Conservation (phyloP, 495 filamentous ascomycete species). For the Penicillium cinerascens region DNA sequence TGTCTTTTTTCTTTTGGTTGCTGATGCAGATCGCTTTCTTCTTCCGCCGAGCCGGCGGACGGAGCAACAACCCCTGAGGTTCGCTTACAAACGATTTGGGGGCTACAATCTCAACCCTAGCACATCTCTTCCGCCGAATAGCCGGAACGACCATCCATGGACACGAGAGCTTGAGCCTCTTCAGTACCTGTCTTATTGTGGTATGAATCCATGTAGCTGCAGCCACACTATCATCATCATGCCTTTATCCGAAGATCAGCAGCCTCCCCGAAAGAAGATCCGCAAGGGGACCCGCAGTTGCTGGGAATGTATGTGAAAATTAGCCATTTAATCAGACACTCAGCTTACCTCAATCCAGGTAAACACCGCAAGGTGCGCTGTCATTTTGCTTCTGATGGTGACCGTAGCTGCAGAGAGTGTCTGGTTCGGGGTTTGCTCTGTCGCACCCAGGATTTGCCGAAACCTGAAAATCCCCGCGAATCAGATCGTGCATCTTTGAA, state of each 20-base stretch:
- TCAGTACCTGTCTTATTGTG: too few relatives aligned
- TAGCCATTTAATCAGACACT: too few relatives aligned
- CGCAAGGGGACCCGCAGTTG: slow-evolving; percentile 56
- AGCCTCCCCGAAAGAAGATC: slow-evolving; percentile 39
- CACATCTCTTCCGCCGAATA: too few relatives aligned
- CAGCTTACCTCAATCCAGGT: too few relatives aligned
- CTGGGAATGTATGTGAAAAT: slow-evolving; percentile 54
- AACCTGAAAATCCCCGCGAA: slow-evolving; percentile 31
- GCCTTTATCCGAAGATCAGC: slow-evolving; percentile 9
- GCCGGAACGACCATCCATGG: too few relatives aligned
- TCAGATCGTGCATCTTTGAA: slow-evolving; percentile 27
- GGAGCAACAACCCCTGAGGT: too few relatives aligned
- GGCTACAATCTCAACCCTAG: too few relatives aligned
- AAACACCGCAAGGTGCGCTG: slow-evolving; percentile 22
- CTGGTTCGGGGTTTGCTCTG: slow-evolving; percentile 42
- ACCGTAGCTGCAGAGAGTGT: slow-evolving; percentile 44
- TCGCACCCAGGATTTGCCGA: slow-evolving; percentile 48
- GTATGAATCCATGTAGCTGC: too few relatives aligned
- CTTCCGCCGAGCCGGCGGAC: too few relatives aligned
- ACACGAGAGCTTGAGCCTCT: too few relatives aligned
- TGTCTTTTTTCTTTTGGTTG: background rate
- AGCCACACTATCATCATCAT: too few relatives aligned
- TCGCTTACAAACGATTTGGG: too few relatives aligned
- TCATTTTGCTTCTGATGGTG: slow-evolving; percentile 9
- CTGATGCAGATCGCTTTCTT: slow-evolving; percentile 29